These are phyloP conservation scores for Aphanomyces astaci DNA, from an alignment of 352 stramenopile genomes.

Conservation along the genomic window DNA sequence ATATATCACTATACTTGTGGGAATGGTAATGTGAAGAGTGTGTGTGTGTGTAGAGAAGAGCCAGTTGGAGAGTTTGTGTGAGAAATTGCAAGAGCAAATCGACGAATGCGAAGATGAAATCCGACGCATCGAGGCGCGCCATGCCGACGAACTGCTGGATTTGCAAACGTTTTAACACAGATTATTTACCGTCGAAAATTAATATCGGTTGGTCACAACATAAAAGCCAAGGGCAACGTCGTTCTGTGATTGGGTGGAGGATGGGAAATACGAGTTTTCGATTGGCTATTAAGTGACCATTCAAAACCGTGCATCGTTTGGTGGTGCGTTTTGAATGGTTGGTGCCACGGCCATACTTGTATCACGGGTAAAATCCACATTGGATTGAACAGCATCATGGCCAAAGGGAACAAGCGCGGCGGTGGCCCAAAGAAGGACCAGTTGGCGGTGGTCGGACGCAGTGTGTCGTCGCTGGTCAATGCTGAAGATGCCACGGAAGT, in stretches of 20 bases:
- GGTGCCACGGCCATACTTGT: background rate
- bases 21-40: too few species aligned
- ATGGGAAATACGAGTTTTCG: background rate
- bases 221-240: too few species aligned
- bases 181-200: conserved; percentile 17
- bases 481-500: conserved; percentile 65
- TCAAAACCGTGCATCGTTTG: background rate
- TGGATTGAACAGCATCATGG: background rate
- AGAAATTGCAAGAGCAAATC: conserved; percentile 48
- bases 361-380: background rate
- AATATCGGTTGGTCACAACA: too few species aligned
- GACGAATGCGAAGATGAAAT: conserved; percentile 80
- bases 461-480: conserved; percentile 39
- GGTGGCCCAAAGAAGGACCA: background rate
- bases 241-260: background rate
- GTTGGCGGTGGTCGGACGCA: conserved; percentile 17
- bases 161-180: conserved; percentile 20
- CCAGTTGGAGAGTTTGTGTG: conserved; percentile 19
- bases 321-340: conserved; percentile 16
- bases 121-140: conserved; percentile 54
- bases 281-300: conserved; percentile 11
- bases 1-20: too few species aligned
- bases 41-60: background rate
- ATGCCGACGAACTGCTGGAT: conserved; percentile 27
- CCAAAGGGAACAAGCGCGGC: background rate